phyloP scores from a whole-genome alignment of 2,329 filamentous ascomycete species.

The Stagonosporopsis cucurbitacearum region DNA sequence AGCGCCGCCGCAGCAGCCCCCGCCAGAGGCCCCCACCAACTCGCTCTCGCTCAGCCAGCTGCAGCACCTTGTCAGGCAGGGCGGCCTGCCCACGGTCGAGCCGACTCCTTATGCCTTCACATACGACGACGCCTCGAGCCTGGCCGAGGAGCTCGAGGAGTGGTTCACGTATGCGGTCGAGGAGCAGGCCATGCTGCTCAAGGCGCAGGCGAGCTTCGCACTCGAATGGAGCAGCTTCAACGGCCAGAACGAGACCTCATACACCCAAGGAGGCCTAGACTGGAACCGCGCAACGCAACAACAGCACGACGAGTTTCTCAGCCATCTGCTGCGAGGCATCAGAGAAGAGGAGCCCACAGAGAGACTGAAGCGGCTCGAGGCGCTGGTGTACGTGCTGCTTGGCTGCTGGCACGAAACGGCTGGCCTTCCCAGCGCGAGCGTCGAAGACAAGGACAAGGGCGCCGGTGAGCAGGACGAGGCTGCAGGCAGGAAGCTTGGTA shows the following conservation, averaged over 20 bases:
- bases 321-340: constrained; percentile 48
- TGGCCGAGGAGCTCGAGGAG: constrained; percentile 91
- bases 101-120: constrained; percentile 76
- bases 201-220: constrained; percentile 78
- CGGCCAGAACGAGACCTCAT: constrained; percentile 48
- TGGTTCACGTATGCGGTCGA: constrained; percentile 95
- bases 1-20: constrained; percentile 41
- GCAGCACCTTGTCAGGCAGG: constrained; percentile 52
- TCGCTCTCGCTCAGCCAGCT: constrained; percentile 57
- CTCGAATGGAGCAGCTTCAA: constrained; percentile 66
- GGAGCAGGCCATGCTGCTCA: constrained; percentile 79
- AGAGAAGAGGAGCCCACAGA: constrained; percentile 35
- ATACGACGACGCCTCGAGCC: constrained; percentile 59
- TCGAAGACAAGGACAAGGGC: constrained; percentile 17
- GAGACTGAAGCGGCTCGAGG: constrained; percentile 50
- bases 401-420: constrained; percentile 60
- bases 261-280: constrained; percentile 55
- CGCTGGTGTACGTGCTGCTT: constrained; percentile 55
- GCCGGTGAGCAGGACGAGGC: constrained; percentile 22
- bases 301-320: constrained; percentile 64
- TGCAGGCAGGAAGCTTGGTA: background rate
- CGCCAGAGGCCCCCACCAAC: constrained; percentile 40
- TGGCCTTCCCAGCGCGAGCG: constrained; percentile 38
- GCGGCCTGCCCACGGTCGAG: constrained; percentile 49
- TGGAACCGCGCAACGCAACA: constrained; percentile 72